phyloP scores from a whole-genome alignment of 805 yeast species.

The Starmerella floris region DNA sequence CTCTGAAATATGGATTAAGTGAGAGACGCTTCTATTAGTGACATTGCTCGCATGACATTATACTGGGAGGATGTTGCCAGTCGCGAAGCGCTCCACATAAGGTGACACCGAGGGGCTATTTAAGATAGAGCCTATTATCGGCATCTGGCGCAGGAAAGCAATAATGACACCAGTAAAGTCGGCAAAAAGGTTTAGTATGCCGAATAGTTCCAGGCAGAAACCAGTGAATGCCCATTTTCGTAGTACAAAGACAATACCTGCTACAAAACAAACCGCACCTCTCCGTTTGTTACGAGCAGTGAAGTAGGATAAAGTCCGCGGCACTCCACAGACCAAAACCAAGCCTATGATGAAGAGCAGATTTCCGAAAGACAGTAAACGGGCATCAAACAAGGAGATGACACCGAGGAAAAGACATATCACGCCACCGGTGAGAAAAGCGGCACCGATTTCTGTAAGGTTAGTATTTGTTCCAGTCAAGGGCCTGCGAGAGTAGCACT shows the following conservation, averaged over 20 bases:
- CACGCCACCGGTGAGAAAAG: conserved; percentile 63
- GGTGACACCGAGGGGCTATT: conserved; percentile 79
- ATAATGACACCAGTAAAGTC: conserved; percentile 86
- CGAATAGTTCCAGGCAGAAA: conserved; percentile 69
- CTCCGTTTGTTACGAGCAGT: conserved; percentile 75
- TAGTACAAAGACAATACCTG: conserved; percentile 67
- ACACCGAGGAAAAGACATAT: conserved; percentile 71
- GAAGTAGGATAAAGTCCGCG: conserved; percentile 69
- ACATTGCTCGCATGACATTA: too few relatives aligned
- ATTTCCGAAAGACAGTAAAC: conserved; percentile 81
- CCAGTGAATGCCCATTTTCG: conserved; percentile 71
- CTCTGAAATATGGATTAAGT: too few relatives aligned
- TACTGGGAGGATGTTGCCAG: conserved; percentile 54
- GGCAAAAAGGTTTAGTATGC: conserved; percentile 82
- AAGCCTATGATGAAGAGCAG: conserved; percentile 69
- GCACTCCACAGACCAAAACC: conserved; percentile 73
- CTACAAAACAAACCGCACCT: conserved; percentile 65
- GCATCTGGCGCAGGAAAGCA: conserved; percentile 74
- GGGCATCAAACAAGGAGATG: conserved; percentile 74
- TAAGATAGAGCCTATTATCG: conserved; percentile 72
- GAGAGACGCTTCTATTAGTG: too few relatives aligned
- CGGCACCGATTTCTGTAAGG: conserved; percentile 70
- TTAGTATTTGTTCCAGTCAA: background rate
- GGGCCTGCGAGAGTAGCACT: too few relatives aligned
- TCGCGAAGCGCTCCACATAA: conserved; percentile 46